These are phyloP conservation scores for Tremellales sp. DNA, from an alignment of 1,284 basidiomycete species.

Conservation along the genomic window DNA sequence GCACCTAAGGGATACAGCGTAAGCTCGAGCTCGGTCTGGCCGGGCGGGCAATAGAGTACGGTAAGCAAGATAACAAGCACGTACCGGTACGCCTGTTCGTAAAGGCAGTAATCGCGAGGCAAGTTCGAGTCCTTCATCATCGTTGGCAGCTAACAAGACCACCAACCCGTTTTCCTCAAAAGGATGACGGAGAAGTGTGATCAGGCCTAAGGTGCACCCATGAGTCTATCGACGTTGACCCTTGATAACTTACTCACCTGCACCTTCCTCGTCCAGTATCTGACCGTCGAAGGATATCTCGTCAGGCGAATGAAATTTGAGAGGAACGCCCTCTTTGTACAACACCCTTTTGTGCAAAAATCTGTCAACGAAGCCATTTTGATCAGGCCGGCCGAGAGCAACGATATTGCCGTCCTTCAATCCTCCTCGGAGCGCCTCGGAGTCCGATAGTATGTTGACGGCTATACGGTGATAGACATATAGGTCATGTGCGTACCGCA, in stretches of 20 bases:
- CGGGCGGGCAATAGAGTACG: no score
- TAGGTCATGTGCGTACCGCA: conserved; percentile 64
- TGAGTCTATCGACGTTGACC: no score
- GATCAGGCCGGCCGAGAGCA: conserved; percentile 43
- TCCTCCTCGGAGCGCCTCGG: conserved; percentile 46
- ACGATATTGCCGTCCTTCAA: conserved; percentile 55
- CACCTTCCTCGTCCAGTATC: conserved; percentile 31
- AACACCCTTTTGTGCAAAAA: no score
- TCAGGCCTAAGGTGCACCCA: no score
- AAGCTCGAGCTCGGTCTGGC: not conserved
- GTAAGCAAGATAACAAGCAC: conserved; percentile 4
- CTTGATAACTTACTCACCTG: conserved; percentile 32
- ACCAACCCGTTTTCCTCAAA: conserved; percentile 46
- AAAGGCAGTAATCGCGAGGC: conserved; percentile 68
- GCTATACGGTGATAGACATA: conserved; percentile 67
- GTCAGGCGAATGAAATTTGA: no score
- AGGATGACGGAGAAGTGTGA: conserved; percentile 69
- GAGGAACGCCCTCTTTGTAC: no score
- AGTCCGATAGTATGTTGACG: conserved; percentile 56
- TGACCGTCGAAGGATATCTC: conserved; percentile 26
- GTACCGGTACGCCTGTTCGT: conserved; percentile 61
- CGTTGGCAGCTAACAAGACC: conserved; percentile 61
- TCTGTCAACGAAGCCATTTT: conserved; percentile 33
- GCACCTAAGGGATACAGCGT: conserved; percentile 35
- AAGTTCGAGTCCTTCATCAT: conserved; percentile 59